Percentiles rank a stretch among this genome's conserved stretches.
phyloP scores from a whole-genome alignment of 129 eudicot species.

The Chrysanthemum lavandulifolium region DNA sequence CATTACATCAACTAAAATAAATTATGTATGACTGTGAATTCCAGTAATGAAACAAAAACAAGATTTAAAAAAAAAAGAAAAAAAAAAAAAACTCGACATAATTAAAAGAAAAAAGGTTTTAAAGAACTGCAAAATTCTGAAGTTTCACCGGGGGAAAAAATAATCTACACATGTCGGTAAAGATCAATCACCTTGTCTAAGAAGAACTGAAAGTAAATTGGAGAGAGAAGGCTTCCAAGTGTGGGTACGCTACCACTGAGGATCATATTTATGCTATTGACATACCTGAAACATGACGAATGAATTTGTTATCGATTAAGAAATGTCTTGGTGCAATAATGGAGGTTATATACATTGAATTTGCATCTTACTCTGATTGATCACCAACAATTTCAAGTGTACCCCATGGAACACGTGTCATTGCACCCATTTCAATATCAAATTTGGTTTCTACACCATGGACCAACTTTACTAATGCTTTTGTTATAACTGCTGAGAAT shows the following conservation, averaged over 20 bases:
- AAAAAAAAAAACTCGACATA: neutral
- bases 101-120: neutral
- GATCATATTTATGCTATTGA: constrained; percentile 78
- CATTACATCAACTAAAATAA: no score
- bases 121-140: neutral
- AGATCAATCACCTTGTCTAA: constrained; percentile 74
- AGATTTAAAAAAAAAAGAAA: no score
- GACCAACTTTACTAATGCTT: constrained; percentile 74
- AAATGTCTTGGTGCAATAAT: constrained; percentile 2
- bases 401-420: constrained; percentile 98
- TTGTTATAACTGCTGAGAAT: constrained; percentile 82
- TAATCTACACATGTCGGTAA: constrained; percentile 14
- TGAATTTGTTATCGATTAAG: neutral
- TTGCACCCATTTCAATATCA: constrained; percentile 97
- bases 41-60: neutral
- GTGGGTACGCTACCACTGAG: constrained; percentile 68
- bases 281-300: constrained; percentile 64
- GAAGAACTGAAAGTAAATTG: constrained; percentile 90
- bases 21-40: neutral
- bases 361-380: constrained; percentile 81
- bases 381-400: constrained; percentile 99
- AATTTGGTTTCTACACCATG: constrained; percentile 85
- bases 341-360: constrained; percentile 7
- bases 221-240: constrained; percentile 86
- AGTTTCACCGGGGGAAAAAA: constrained; percentile 3